Conservation (phyloP, 164 flowering plant genomes). For the Stephania japonica region DNA sequence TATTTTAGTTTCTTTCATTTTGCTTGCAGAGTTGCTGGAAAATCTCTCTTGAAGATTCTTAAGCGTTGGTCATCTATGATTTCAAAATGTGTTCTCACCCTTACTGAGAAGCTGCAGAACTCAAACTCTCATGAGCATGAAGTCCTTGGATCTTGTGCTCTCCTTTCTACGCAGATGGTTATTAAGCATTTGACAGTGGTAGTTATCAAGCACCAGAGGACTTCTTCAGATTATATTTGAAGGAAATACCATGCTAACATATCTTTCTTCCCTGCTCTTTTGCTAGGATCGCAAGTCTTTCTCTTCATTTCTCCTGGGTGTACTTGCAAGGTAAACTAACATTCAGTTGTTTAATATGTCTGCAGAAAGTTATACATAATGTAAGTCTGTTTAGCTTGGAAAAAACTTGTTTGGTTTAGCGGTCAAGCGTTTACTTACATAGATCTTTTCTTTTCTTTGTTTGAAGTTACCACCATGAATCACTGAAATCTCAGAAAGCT, state of each 20-base stretch:
- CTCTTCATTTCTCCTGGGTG: slow-evolving; percentile 73
- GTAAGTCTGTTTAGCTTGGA: background rate
- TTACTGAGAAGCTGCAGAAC: slow-evolving; percentile 55
- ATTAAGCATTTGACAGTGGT: slow-evolving; percentile 85
- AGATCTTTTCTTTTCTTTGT: slow-evolving; percentile 7
- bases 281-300: slow-evolving; percentile 69
- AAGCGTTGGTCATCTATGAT: slow-evolving; percentile 86
- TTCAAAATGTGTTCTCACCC: slow-evolving; percentile 66
- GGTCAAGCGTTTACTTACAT: background rate
- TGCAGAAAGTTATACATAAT: background rate
- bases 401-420: background rate
- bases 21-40: slow-evolving; percentile 75
- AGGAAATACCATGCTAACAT: slow-evolving; percentile 15
- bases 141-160: slow-evolving; percentile 83
- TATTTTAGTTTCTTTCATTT: slow-evolving; percentile 16
- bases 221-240: slow-evolving; percentile 9
- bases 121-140: slow-evolving; percentile 68
- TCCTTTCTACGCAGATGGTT: slow-evolving; percentile 76
- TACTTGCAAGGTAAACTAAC: slow-evolving; percentile 65
- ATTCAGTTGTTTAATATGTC: background rate
- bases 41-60: slow-evolving; percentile 73
- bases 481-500: slow-evolving; percentile 90
- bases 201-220: slow-evolving; percentile 14
- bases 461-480: slow-evolving; percentile 90
- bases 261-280: slow-evolving; percentile 12